Conservation (phyloP, 306 rosid species). For the Oemleria cerasiformis region DNA sequence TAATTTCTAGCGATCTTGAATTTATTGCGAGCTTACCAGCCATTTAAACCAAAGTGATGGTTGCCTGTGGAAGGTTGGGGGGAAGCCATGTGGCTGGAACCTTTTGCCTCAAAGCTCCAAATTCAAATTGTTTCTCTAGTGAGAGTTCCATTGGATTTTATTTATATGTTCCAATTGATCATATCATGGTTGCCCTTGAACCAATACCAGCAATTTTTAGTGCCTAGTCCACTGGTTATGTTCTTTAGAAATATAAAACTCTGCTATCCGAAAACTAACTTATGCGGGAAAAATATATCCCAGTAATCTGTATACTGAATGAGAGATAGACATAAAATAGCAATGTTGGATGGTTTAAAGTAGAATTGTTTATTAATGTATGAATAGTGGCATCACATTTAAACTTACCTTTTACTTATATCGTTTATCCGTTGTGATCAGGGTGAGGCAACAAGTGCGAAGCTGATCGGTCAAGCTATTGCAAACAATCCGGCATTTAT, state of each 20-base stretch:
- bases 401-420: slow-evolving; percentile 2
- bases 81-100: neutral
- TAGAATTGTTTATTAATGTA: neutral
- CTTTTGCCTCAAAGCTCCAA: neutral
- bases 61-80: neutral
- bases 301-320: neutral
- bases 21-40: neutral
- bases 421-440: slow-evolving; percentile 24
- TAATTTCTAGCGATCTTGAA: neutral
- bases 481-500: slow-evolving; percentile 90
- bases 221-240: neutral
- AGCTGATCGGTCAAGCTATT: slow-evolving; percentile 84
- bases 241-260: neutral
- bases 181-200: neutral
- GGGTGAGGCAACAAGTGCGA: slow-evolving; percentile 95
- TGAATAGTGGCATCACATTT: neutral
- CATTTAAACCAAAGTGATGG: neutral
- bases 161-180: neutral
- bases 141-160: neutral
- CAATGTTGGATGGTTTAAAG: neutral
- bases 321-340: neutral
- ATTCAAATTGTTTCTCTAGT: neutral
- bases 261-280: neutral
- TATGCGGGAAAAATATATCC: neutral
- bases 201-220: neutral